A percentile compares a stretch with the other conserved stretches of the same genome.
These are phyloP conservation scores for Alternaria brassicicola DNA, from an alignment of 2,329 filamentous ascomycete genomes.

Conservation along the genomic window DNA sequence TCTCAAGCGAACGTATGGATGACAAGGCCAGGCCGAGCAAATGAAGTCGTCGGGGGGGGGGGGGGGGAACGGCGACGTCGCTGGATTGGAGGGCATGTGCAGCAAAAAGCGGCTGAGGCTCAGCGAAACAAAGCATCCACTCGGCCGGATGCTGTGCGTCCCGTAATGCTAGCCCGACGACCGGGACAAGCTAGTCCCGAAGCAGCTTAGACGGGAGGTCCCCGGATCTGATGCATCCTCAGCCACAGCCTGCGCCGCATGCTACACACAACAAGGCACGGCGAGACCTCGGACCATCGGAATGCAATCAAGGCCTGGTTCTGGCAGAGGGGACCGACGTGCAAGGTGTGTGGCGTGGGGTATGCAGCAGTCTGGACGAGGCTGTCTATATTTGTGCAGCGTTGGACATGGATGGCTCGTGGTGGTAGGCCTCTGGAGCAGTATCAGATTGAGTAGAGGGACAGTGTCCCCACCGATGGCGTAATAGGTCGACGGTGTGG, in stretches of 20 bases:
- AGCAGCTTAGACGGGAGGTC: slow-evolving; percentile 2
- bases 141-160: slow-evolving; percentile 24
- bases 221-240: slow-evolving; percentile 20
- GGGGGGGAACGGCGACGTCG: slow-evolving; percentile 34
- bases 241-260: slow-evolving; percentile 25
- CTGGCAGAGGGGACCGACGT: neutral
- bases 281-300: slow-evolving; percentile 19
- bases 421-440: slow-evolving; percentile 6
- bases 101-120: slow-evolving; percentile 20
- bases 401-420: neutral
- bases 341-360: slow-evolving; percentile 3
- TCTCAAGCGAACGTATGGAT: slow-evolving; percentile 19
- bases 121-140: slow-evolving; percentile 21
- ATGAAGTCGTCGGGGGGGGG: slow-evolving; percentile 24
- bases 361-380: slow-evolving; percentile 1
- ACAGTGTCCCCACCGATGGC: slow-evolving; percentile 13
- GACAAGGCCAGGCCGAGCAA: slow-evolving; percentile 8
- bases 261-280: slow-evolving; percentile 14
- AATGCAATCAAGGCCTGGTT: neutral
- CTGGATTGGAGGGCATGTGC: slow-evolving; percentile 26
- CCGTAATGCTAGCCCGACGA: slow-evolving; percentile 24
- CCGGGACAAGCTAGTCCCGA: slow-evolving; percentile 9
- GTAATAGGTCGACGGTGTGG: slow-evolving; percentile 9
- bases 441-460: slow-evolving; percentile 28
- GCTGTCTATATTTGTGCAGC: slow-evolving; percentile 3